These are phyloP conservation scores for Aegilops umbellulata DNA, from an alignment of 176 grass and related monocot genomes.

Conservation along the genomic window DNA sequence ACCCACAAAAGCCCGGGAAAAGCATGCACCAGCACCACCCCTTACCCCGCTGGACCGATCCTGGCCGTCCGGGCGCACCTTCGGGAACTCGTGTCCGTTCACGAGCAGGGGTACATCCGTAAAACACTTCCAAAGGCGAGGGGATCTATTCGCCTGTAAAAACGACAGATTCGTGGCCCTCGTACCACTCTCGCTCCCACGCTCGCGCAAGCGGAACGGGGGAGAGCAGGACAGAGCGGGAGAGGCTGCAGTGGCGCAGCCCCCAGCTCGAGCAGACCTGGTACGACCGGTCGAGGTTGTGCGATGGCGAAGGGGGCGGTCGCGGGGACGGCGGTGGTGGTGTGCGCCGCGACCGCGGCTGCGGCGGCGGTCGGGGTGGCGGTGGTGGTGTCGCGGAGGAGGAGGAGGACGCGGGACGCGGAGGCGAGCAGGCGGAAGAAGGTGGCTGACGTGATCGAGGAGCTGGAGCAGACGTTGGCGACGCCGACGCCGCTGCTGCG, in stretches of 20 bases:
- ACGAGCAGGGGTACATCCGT: neutral
- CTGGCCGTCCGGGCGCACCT: neutral
- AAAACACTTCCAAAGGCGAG: neutral
- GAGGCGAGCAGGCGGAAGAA: slow-evolving; percentile 36
- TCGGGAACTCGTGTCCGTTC: neutral
- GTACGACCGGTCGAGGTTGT: neutral
- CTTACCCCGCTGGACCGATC: neutral
- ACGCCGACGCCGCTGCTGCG: slow-evolving; percentile 71
- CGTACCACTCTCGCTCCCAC: slow-evolving; percentile 23
- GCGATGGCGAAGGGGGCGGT: slow-evolving; percentile 63
- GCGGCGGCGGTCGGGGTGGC: slow-evolving; percentile 64
- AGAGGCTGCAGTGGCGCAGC: slow-evolving; percentile 8
- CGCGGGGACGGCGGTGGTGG: slow-evolving; percentile 54
- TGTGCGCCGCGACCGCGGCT: slow-evolving; percentile 49
- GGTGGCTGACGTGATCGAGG: slow-evolving; percentile 47
- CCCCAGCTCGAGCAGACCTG: slow-evolving; percentile 19
- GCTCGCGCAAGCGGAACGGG: slow-evolving; percentile 23
- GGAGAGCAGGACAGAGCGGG: neutral
- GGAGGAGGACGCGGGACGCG: slow-evolving; percentile 24
- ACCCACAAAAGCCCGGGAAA: neutral
- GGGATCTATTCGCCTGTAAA: slow-evolving; percentile 2
- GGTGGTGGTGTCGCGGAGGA: slow-evolving; percentile 43
- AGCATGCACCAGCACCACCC: neutral
- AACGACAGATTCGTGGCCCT: slow-evolving; percentile 37
- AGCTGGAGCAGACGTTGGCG: slow-evolving; percentile 57